Percentiles rank a stretch among this genome's conserved stretches.
Conservation (phyloP, 352 stramenopile species). For the Pythium monospermum region DNA sequence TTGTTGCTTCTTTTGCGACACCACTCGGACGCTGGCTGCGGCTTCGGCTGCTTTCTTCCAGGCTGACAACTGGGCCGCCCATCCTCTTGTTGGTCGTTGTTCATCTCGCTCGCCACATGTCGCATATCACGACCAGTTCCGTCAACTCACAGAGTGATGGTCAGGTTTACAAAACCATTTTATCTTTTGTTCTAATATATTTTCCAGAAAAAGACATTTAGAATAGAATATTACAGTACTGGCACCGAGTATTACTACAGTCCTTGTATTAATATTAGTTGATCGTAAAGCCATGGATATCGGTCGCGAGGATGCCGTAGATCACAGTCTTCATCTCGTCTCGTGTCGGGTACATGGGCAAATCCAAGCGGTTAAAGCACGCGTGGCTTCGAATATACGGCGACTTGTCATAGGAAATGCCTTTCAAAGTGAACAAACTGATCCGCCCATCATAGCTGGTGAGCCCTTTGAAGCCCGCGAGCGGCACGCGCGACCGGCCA, state of each 20-base stretch:
- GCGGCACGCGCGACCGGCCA: constrained; percentile 66
- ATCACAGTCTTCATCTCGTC: constrained; percentile 16
- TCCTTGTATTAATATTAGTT: background rate
- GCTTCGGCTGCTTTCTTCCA: background rate
- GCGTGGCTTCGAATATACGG: constrained; percentile 25
- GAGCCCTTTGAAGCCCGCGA: constrained; percentile 67
- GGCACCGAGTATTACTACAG: background rate
- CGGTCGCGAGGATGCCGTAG: constrained; percentile 20
- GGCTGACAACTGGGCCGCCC: background rate
- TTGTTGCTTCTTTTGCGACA: too few relatives aligned
- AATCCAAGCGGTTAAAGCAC: constrained; percentile 24
- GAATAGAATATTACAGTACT: too few relatives aligned
- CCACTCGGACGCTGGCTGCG: too few relatives aligned
- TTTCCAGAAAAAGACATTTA: too few relatives aligned
- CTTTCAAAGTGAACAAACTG: constrained; percentile 72
- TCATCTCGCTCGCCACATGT: background rate
- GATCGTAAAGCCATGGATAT: constrained; percentile 24
- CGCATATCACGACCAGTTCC: too few relatives aligned
- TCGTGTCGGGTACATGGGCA: constrained; percentile 18
- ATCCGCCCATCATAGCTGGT: constrained; percentile 77
- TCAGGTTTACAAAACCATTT: too few relatives aligned
- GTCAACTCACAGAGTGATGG: too few relatives aligned
- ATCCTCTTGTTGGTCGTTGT: too few relatives aligned
- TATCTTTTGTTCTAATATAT: too few relatives aligned
- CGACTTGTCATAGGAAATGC: constrained; percentile 14